These are phyloP conservation scores for Pichia cabralensis DNA, from an alignment of 805 yeast species.

Conservation along the genomic window DNA sequence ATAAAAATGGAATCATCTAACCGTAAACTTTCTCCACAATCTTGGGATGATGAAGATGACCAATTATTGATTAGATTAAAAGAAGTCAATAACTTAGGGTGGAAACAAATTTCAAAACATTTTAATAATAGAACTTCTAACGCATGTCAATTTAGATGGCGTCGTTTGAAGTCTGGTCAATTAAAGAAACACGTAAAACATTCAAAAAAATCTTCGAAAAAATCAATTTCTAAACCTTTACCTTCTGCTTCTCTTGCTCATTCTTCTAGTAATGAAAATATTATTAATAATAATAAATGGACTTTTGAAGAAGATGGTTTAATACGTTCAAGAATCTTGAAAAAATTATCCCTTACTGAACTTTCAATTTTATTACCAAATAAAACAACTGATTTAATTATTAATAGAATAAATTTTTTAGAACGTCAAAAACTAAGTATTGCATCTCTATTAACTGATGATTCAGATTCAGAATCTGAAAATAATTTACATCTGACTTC, in stretches of 20 bases:
- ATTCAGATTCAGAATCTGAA: neutral
- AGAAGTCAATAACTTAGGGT: slow-evolving; percentile 75
- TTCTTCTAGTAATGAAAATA: neutral
- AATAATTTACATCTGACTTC: no score
- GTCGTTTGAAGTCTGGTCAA: slow-evolving; percentile 37
- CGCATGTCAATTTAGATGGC: slow-evolving; percentile 87
- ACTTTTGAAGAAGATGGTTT: slow-evolving; percentile 64
- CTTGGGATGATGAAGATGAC: slow-evolving; percentile 81
- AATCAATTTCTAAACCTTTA: neutral
- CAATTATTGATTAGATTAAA: slow-evolving; percentile 60
- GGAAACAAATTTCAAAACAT: slow-evolving; percentile 80
- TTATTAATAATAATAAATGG: slow-evolving; percentile 24
- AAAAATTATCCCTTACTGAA: slow-evolving; percentile 63
- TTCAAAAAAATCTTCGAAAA: neutral
- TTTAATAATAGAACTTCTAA: slow-evolving; percentile 77
- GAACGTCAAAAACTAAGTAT: slow-evolving; percentile 16
- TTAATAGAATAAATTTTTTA: slow-evolving; percentile 45
- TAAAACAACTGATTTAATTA: slow-evolving; percentile 67
- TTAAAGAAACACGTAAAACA: slow-evolving; percentile 2
- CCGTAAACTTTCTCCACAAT: slow-evolving; percentile 13
- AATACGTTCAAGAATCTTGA: slow-evolving; percentile 40
- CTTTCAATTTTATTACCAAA: slow-evolving; percentile 62
- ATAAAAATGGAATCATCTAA: neutral
- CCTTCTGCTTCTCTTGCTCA: no score
- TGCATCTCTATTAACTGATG: slow-evolving; percentile 7